phyloP scores from a whole-genome alignment of 441 rosid species.

The Corymbia citriodora region DNA sequence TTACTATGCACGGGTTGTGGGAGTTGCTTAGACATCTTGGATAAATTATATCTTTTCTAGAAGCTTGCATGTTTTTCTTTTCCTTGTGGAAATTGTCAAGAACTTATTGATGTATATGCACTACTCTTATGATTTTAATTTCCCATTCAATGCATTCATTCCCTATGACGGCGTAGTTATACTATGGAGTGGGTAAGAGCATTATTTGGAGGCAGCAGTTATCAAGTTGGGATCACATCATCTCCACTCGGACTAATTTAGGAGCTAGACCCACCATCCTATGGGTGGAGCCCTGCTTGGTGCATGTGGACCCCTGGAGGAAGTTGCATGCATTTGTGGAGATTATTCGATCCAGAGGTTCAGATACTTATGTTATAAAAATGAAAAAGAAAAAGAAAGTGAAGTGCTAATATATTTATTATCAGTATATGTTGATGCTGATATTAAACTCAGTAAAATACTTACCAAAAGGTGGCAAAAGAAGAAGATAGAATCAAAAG shows the following conservation, averaged over 20 bases:
- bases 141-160: background rate
- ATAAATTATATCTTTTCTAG: background rate
- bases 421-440: background rate
- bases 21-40: background rate
- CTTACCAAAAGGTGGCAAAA: background rate
- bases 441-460: background rate
- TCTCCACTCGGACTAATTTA: background rate
- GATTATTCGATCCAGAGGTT: background rate
- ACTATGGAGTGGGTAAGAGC: background rate
- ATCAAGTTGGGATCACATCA: background rate
- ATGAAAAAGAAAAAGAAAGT: background rate
- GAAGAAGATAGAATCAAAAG: background rate
- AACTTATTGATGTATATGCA: background rate
- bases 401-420: background rate
- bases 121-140: background rate
- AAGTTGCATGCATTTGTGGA: background rate
- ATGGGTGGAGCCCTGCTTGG: background rate
- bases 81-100: background rate
- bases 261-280: background rate
- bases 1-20: background rate
- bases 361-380: background rate
- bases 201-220: background rate
- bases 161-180: background rate
- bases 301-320: background rate
- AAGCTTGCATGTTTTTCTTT: background rate